phyloP scores from a whole-genome alignment of 148 eudicot genomes.

The Pouteria glomerata region DNA sequence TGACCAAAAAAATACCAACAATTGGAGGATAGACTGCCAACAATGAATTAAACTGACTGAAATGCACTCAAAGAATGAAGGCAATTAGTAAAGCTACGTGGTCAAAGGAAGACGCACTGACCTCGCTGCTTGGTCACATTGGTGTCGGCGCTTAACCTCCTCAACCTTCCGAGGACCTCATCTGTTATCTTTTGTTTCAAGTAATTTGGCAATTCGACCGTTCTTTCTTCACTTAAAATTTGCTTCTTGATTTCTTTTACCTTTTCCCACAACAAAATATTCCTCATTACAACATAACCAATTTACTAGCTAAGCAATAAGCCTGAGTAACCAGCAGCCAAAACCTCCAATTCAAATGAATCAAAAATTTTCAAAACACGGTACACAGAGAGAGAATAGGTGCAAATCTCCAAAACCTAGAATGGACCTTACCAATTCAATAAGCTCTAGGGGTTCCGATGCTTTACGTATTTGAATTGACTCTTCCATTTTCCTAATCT shows the following conservation, averaged over 20 bases:
- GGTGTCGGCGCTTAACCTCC: constrained; percentile 40
- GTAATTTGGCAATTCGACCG: constrained; percentile 38
- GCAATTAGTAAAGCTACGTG: background rate
- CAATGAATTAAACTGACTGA: background rate
- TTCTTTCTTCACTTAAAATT: constrained; percentile 32
- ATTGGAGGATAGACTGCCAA: background rate
- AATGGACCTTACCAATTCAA: constrained; percentile 53
- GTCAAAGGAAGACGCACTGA: constrained; percentile 25
- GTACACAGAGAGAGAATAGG: background rate
- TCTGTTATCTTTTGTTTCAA: constrained; percentile 53
- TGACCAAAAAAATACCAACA: background rate
- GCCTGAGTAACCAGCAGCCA: background rate
- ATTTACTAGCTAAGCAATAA: background rate
- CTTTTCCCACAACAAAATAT: constrained; percentile 29
- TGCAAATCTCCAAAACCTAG: constrained; percentile 2
- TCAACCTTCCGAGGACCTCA: constrained; percentile 51
- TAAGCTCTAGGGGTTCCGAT: constrained; percentile 64
- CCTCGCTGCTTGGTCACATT: constrained; percentile 61
- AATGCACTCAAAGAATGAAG: background rate
- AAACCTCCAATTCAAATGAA: background rate
- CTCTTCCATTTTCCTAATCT: constrained; percentile 79
- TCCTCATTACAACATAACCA: background rate
- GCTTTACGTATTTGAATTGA: constrained; percentile 62
- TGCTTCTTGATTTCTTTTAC: constrained; percentile 39
- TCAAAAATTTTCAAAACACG: background rate